Evolutionary conservation across 495 filamentous ascomycete genomes (phyloP).

Genomic region (Entonaema liquescens): DNA sequence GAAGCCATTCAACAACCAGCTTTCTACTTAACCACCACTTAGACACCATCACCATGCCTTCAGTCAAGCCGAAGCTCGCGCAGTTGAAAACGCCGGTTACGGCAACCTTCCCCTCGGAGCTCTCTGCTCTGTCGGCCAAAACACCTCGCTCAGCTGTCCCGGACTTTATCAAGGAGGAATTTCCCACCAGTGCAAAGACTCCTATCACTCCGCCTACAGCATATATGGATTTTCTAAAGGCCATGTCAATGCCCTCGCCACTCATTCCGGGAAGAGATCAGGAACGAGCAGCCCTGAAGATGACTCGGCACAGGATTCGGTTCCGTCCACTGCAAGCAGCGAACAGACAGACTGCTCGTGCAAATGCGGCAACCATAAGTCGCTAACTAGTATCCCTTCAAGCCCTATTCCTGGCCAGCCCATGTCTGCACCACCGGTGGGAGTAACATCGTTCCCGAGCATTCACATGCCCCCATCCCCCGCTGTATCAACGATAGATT

Average conservation of each 20-base stretch:
- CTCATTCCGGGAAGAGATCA: conserved; percentile 58
- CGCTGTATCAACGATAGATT: conserved; percentile 57
- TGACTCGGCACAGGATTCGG: conserved; percentile 53
- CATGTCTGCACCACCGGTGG: conserved; percentile 66
- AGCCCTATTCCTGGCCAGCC: conserved; percentile 59
- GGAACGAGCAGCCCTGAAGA: conserved; percentile 47
- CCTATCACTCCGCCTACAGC: conserved; percentile 93
- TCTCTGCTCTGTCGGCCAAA: conserved; percentile 58
- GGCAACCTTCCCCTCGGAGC: conserved; percentile 80
- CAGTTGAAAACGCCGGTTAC: conserved; percentile 81
- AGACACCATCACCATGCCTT: conserved; percentile 59
- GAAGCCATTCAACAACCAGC: conserved; percentile 25
- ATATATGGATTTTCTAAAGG: conserved; percentile 90
- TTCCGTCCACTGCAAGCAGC: conserved; percentile 63
- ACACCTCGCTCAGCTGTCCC: conserved; percentile 63
- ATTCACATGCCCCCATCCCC: conserved; percentile 70
- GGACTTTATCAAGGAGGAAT: conserved; percentile 53
- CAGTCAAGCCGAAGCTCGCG: conserved; percentile 70
- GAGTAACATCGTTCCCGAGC: conserved; percentile 56
- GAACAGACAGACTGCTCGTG: conserved; percentile 62
- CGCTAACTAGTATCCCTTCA: conserved; percentile 47
- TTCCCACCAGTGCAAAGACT: conserved; percentile 63
- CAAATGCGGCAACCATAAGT: conserved; percentile 61
- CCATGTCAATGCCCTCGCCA: conserved; percentile 70
- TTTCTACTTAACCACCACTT: conserved; percentile 24